Base-by-base conservation (phyloP, 805 yeast genomes). In the Saccharomycopsis sp. region DNA sequence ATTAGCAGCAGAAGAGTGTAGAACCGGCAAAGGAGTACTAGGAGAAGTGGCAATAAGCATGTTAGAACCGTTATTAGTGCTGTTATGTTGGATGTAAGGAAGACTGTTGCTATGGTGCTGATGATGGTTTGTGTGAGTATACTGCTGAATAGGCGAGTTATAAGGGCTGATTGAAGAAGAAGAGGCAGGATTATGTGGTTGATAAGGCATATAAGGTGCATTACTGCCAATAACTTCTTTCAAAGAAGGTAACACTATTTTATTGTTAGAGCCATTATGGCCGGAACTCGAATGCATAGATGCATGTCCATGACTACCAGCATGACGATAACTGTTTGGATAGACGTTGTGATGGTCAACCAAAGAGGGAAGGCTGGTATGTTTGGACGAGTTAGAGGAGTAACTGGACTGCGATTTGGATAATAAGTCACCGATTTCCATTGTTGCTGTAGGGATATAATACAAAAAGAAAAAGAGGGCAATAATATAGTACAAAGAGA, bases 341-440 rank as follows among this genome's bases (percentile, higher is more conserved):
- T 29, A 29, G 38, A 29, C 38, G 12, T 12, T 29, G 38, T 29
- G 38, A 5, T 29, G 38, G 12, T 29, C 38, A 29, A 29, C 38
- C 5, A 29, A 17, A 7, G 49, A 44, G 49, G 49, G 49, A 17
- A 29, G 38, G 38, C 38, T 29, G 12, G 38, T 12, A 17, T 44
- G 49, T 44, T 44, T 44, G 22, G 49, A n/a, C 3, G 49, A 44
- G 12, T 19, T 19, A 17, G 49, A 44, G 22, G 49, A n/a, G 22
- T 29, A 29, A 29, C 9, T 7, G 38, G 38, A 29, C 12, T 44
- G 49, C 7, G 49, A 44, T 44, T 44, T 44, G 22, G 49, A 17
- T 19, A 44, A 17, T 17, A 44, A 44, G 49, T 44, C 49, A 44
- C 49, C 49, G 49, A 44, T 44, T 44, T 44, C 49, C 49, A 44